Evolutionary conservation across 345 rosid species (phyloP), one percentile per base, ranked within the genome.

Genomic region (Nephelium lappaceum): DNA sequence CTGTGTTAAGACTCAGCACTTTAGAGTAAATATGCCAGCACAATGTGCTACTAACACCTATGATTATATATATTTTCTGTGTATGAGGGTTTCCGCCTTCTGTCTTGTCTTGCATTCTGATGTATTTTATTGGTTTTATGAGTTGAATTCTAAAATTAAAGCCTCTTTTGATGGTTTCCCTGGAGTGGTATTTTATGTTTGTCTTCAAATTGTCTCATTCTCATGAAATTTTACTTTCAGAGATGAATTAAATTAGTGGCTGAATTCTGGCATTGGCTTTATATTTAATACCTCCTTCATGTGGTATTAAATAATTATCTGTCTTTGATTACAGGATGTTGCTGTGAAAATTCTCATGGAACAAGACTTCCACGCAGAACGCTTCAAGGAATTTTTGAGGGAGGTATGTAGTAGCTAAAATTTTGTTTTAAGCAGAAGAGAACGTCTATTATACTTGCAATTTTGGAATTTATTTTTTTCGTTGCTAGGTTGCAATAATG

Each of bases 261-360:
- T 63, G 55, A 25, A 23, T 74, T 21, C 55, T 67, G 25, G 53
- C 38, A n/a, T 36, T 12, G 31, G 25, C 39, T 8, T 75, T 55
- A 10, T 65, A 45, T 24, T 67, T 19, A 55, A 5, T 38, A 16
- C 18, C 63, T 31, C 11, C 11, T n/a, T 73, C 15, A 67, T 5
- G 0, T 15, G 5, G 8, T n/a, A 8, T 60, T 39, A 57, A 21
- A 53, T 66, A 15, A 24, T 67, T 14, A 31, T 39, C 18, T 49
- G 24, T 75, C 47, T 77, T 77, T 79, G 80, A 81, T 66, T 82
- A 42, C 89, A 97, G 99, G 98, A 97, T 85, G 99, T 97, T 83
- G 99, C 99, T 25, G 99, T 97, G 88, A 97, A 97, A 91, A 93
- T 94, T 84, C 98, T 97, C 82, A 97, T 97, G 99, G 99, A 94